Conservation (phyloP, 257 asterid genomes). For the Leptodermis oblonga region DNA sequence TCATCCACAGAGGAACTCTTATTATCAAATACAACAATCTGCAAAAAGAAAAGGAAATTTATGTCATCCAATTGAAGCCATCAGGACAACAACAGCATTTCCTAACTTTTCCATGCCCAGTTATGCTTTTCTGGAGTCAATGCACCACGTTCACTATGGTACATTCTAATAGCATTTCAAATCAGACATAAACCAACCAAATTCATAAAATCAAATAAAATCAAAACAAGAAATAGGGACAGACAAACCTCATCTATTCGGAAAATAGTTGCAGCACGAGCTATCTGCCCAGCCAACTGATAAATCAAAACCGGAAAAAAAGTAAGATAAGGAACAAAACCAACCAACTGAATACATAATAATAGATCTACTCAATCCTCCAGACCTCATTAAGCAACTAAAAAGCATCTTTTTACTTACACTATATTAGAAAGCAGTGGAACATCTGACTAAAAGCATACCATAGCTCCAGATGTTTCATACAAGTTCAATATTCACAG, state of each 20-base stretch:
- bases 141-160: neutral
- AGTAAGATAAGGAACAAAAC: neutral
- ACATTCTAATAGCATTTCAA: neutral
- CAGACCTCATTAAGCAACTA: neutral
- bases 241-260: conserved; percentile 74
- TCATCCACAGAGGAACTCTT: conserved; percentile 41
- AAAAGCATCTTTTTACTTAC: neutral
- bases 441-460: neutral
- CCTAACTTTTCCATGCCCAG: neutral
- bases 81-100: neutral
- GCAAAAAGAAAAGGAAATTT: conserved; percentile 19
- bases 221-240: conserved; percentile 8
- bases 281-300: conserved; percentile 95
- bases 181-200: neutral
- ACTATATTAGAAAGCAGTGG: neutral
- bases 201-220: neutral
- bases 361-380: neutral
- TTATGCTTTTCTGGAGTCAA: neutral
- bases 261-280: conserved; percentile 90
- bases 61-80: neutral
- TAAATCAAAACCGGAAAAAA: conserved; percentile 7
- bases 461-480: neutral
- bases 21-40: conserved; percentile 83
- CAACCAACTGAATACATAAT: neutral
- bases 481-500: neutral